These are phyloP conservation scores for Suillus brevipes DNA, from an alignment of 768 basidiomycete species.

Conservation along the genomic window DNA sequence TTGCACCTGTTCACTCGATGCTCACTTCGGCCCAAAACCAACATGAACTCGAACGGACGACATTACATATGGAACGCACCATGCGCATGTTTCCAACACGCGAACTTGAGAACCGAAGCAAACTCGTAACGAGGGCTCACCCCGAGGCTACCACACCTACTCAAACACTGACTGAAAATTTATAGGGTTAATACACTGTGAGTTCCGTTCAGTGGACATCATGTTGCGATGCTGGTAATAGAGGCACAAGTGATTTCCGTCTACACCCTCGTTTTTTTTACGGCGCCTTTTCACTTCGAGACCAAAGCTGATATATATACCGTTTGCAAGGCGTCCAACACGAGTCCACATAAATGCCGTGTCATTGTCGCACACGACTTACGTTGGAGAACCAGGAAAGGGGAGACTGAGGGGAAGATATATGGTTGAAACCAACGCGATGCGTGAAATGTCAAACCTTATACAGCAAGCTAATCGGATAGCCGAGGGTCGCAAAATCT, in stretches of 20 bases:
- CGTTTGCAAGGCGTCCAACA: neutral
- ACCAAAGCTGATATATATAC: neutral
- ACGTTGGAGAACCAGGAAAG: neutral
- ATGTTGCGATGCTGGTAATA: neutral
- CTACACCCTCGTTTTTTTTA: neutral
- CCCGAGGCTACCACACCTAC: neutral
- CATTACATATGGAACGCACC: neutral
- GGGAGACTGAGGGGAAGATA: neutral
- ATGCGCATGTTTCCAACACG: neutral
- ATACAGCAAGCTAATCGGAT: neutral
- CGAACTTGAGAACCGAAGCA: neutral
- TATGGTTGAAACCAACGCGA: neutral
- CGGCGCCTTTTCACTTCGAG: neutral
- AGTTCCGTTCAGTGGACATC: neutral
- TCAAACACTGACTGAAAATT: neutral
- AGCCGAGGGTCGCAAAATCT: neutral
- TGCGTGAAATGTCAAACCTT: neutral
- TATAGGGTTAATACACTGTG: neutral
- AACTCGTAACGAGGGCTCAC: neutral
- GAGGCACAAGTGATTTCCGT: conserved; percentile 1
- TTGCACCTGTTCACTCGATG: neutral
- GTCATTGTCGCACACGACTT: neutral
- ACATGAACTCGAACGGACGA: neutral
- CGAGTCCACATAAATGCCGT: neutral
- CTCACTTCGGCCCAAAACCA: neutral